These are phyloP conservation scores for Mucor irregularis DNA, from an alignment of 371 early-diverging fungal species.

Conservation along the genomic window DNA sequence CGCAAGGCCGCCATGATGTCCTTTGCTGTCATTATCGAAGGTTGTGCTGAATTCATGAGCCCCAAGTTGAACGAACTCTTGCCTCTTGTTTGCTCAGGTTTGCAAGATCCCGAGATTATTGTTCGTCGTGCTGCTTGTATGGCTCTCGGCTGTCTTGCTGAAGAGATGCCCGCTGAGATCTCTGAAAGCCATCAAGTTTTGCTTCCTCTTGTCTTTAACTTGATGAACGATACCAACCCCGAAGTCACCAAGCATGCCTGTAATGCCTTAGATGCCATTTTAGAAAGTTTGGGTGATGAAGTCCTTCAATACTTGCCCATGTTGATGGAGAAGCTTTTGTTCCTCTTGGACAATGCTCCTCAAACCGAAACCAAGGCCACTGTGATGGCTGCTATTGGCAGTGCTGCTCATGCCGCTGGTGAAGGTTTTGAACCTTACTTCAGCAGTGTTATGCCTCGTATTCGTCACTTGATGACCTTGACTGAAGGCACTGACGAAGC, in stretches of 20 bases:
- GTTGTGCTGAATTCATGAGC: constrained; percentile 73
- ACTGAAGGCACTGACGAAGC: constrained; percentile 66
- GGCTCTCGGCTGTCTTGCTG: constrained; percentile 81
- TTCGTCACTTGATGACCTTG: constrained; percentile 73
- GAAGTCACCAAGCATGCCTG: constrained; percentile 80
- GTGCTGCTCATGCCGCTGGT: constrained; percentile 86
- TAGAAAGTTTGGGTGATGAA: constrained; percentile 80
- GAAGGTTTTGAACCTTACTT: constrained; percentile 81
- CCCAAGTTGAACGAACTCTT: constrained; percentile 74
- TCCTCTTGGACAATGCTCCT: constrained; percentile 65
- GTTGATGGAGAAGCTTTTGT: constrained; percentile 78
- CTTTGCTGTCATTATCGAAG: constrained; percentile 80
- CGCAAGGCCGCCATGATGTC: constrained; percentile 91
- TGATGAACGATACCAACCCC: constrained; percentile 74
- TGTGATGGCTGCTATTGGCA: constrained; percentile 84
- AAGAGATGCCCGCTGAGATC: constrained; percentile 79
- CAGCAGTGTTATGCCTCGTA: constrained; percentile 66
- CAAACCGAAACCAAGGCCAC: constrained; percentile 68
- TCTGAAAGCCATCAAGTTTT: constrained; percentile 77
- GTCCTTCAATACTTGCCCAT: constrained; percentile 79
- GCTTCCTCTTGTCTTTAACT: constrained; percentile 79
- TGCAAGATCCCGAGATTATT: constrained; percentile 74
- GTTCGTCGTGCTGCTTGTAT: constrained; percentile 90
- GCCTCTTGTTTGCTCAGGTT: constrained; percentile 70
- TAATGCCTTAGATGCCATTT: constrained; percentile 84